Percentiles rank a stretch among this genome's conserved stretches.
These are phyloP conservation scores for Rhytidhysteron rufulum DNA, from an alignment of 2,329 filamentous ascomycete genomes.

Conservation along the genomic window DNA sequence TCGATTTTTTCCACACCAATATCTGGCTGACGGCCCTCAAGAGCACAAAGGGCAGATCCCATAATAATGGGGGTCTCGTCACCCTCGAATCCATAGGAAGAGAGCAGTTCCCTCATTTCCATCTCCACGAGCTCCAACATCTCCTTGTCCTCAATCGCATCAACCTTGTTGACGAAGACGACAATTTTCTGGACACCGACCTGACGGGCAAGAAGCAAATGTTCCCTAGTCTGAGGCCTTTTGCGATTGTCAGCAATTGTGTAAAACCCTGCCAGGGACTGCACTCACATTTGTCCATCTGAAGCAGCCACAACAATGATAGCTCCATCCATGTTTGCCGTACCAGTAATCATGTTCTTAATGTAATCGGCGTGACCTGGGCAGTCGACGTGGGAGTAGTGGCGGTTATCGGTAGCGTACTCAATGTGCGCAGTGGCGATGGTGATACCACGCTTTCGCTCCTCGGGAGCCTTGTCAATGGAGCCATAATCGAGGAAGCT, in stretches of 20 bases:
- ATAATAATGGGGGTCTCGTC: slow-evolving; percentile 97
- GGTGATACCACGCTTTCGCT: slow-evolving; percentile 99
- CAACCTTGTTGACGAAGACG: slow-evolving; percentile 99
- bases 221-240: slow-evolving; percentile 93
- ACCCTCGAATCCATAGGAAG: slow-evolving; percentile 91
- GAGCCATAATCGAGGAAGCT: slow-evolving; percentile 95
- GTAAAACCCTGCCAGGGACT: neutral
- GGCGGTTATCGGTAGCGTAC: slow-evolving; percentile 87
- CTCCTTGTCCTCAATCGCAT: slow-evolving; percentile 94
- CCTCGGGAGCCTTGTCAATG: slow-evolving; percentile 98
- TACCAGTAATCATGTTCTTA: slow-evolving; percentile 99
- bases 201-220: slow-evolving; percentile 94
- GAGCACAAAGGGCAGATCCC: slow-evolving; percentile 91
- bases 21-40: slow-evolving; percentile 81
- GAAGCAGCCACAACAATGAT: slow-evolving; percentile 98
- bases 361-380: slow-evolving; percentile 99
- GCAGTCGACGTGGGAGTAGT: slow-evolving; percentile 99
- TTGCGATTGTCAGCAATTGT: slow-evolving; percentile 6
- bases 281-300: slow-evolving; percentile 84
- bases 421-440: slow-evolving; percentile 98
- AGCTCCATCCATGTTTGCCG: slow-evolving; percentile 98
- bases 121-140: slow-evolving; percentile 99
- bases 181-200: slow-evolving; percentile 98
- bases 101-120: slow-evolving; percentile 98
- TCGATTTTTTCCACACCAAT: slow-evolving; percentile 87